phyloP scores from a whole-genome alignment of 192 early-diverging fungal species.

The Umbelopsis ramanniana region DNA sequence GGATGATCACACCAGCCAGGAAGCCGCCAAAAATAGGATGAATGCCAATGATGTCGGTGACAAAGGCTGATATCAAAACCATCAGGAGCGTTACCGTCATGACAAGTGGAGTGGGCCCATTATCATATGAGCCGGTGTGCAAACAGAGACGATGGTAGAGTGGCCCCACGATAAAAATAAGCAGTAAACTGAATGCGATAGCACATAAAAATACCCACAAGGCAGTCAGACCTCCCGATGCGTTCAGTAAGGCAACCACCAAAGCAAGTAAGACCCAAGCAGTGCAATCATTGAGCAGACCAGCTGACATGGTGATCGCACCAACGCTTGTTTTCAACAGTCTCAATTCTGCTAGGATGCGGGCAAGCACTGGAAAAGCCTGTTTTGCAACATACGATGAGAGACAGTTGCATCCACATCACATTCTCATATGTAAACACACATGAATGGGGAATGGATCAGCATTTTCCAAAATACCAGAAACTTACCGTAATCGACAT shows the following conservation, averaged over 20 bases:
- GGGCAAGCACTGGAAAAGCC: constrained; percentile 94
- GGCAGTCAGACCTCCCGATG: constrained; percentile 67
- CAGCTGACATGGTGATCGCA: constrained; percentile 81
- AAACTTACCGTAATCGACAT: constrained; percentile 80
- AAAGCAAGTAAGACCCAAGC: constrained; percentile 86
- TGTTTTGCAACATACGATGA: too few relatives aligned
- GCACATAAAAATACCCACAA: constrained; percentile 83
- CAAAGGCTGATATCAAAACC: constrained; percentile 74
- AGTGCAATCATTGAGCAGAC: constrained; percentile 84
- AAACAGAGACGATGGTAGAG: constrained; percentile 57
- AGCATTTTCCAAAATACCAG: neutral
- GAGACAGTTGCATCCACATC: too few relatives aligned
- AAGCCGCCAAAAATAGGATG: constrained; percentile 96
- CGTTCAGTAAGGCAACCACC: constrained; percentile 86
- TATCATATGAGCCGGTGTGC: constrained; percentile 52
- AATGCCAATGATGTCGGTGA: constrained; percentile 87
- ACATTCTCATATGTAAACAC: too few relatives aligned
- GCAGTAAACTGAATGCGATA: constrained; percentile 70
- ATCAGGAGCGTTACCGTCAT: constrained; percentile 77
- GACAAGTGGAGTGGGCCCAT: constrained; percentile 59
- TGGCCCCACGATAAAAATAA: constrained; percentile 72
- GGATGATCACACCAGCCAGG: constrained; percentile 83
- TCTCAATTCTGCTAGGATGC: constrained; percentile 90
- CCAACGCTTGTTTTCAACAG: constrained; percentile 82
- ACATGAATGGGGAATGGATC: neutral